Evolutionary conservation across 768 basidiomycete genomes (phyloP).

Genomic region (Sarcomyxa edulis): DNA sequence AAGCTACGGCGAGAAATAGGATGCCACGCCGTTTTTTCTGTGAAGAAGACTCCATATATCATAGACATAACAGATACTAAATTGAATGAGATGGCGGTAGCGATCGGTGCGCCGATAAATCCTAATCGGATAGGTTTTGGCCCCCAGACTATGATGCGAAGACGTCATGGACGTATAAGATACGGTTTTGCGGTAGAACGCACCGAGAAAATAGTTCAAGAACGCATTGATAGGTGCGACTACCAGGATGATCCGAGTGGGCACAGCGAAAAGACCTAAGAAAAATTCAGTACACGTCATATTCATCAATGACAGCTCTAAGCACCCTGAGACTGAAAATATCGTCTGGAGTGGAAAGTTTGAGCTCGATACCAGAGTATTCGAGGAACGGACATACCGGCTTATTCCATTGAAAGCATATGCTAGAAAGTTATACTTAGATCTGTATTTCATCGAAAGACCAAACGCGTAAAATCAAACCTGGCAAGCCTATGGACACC

Average conservation of each 20-base stretch:
- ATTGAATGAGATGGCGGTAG: constrained; percentile 86
- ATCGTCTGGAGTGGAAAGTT: constrained; percentile 50
- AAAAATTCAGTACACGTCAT: not conserved
- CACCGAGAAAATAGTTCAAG: constrained; percentile 83
- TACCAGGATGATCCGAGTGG: constrained; percentile 76
- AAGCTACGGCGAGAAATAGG: constrained; percentile 64
- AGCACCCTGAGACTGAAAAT: constrained; percentile 79
- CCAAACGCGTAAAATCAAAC: constrained; percentile 19
- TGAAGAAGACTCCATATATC: constrained; percentile 56
- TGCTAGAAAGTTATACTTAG: constrained; percentile 20
- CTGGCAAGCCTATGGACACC: constrained; percentile 74
- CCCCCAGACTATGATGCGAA: constrained; percentile 63
- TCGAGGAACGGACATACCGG: constrained; percentile 19
- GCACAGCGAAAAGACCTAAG: constrained; percentile 74
- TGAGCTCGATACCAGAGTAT: not conserved
- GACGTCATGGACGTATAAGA: not conserved
- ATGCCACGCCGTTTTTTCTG: constrained; percentile 76
- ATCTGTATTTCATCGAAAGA: not conserved
- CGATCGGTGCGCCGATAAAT: constrained; percentile 89
- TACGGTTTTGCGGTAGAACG: constrained; percentile 9
- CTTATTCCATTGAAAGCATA: constrained; percentile 50
- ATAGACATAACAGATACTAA: constrained; percentile 65
- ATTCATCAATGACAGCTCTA: not conserved
- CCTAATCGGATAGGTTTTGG: constrained; percentile 74
- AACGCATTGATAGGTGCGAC: constrained; percentile 84